Conservation (phyloP, 1,284 basidiomycete genomes). For the Puccinia horiana region DNA sequence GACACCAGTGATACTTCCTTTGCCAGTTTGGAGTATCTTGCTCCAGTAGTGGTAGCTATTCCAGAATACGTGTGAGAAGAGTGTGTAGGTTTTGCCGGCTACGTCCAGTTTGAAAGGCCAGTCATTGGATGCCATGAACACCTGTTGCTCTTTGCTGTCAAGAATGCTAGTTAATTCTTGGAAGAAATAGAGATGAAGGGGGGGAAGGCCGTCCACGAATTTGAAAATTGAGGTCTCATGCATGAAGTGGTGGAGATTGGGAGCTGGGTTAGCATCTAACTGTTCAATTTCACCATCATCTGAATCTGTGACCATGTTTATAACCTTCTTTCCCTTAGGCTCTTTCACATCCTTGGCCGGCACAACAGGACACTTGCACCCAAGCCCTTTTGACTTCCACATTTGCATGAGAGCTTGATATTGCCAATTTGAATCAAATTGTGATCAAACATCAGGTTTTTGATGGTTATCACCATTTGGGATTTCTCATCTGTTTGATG, state of each 20-base stretch:
- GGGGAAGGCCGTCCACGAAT: not conserved
- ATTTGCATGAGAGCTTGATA: too few species aligned
- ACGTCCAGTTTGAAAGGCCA: too few species aligned
- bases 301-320: not conserved
- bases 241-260: not conserved
- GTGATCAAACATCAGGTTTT: too few species aligned
- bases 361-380: too few species aligned
- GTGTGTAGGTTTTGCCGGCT: not conserved
- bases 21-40: not conserved
- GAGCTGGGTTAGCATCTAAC: too few species aligned
- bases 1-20: not conserved
- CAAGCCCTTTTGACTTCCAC: too few species aligned
- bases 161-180: not conserved
- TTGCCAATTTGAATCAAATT: too few species aligned
- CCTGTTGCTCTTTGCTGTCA: not conserved
- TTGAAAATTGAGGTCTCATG: not conserved
- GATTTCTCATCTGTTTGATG: too few species aligned
- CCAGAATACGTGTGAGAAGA: not conserved
- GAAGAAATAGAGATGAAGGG: not conserved
- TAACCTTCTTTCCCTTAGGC: not conserved
- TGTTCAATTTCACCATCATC: too few species aligned
- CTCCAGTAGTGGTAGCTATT: not conserved
- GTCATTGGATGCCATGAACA: not conserved
- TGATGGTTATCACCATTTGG: too few species aligned
- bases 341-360: too few species aligned